These are phyloP conservation scores for Dactylellina drechsleri DNA, from an alignment of 2,329 filamentous ascomycete genomes.

Conservation along the genomic window DNA sequence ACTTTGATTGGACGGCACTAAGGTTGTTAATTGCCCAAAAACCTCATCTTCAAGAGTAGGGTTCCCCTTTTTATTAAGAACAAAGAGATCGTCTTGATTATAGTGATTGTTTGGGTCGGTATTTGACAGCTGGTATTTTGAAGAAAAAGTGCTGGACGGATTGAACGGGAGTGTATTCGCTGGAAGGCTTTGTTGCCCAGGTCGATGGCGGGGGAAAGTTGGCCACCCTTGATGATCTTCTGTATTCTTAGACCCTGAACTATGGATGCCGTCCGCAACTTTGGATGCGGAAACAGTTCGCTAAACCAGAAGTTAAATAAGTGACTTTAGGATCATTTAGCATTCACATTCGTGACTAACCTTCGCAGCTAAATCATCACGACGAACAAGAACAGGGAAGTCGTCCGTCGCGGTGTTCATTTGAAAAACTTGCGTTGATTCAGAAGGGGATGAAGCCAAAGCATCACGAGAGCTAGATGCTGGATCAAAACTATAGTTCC, in stretches of 20 bases:
- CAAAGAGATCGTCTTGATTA: conserved; percentile 50
- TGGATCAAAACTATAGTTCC: conserved; percentile 88
- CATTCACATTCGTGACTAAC: conserved; percentile 60
- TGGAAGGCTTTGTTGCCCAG: conserved; percentile 70
- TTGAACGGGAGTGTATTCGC: conserved; percentile 64
- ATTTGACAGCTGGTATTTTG: conserved; percentile 57
- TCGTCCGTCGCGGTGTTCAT: conserved; percentile 77
- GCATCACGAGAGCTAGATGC: conserved; percentile 63
- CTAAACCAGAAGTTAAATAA: conserved; percentile 64
- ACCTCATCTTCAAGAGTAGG: conserved; percentile 22
- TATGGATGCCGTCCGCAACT: conserved; percentile 80
- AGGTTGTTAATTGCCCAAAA: conserved; percentile 39
- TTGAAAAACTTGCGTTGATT: conserved; percentile 75
- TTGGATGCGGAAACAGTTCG: conserved; percentile 79
- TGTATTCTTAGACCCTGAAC: conserved; percentile 74
- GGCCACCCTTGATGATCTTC: conserved; percentile 67
- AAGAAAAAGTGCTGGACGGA: conserved; percentile 58
- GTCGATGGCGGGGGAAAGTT: conserved; percentile 74
- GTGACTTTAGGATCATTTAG: conserved; percentile 1
- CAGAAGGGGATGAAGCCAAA: conserved; percentile 69
- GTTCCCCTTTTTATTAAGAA: conserved; percentile 56
- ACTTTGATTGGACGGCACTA: conserved; percentile 53
- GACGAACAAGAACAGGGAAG: conserved; percentile 84
- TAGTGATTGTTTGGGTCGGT: conserved; percentile 57
- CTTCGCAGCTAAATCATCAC: conserved; percentile 67